Conservation (phyloP, 768 basidiomycete genomes). For the Cystofilobasidium bisporidii region DNA sequence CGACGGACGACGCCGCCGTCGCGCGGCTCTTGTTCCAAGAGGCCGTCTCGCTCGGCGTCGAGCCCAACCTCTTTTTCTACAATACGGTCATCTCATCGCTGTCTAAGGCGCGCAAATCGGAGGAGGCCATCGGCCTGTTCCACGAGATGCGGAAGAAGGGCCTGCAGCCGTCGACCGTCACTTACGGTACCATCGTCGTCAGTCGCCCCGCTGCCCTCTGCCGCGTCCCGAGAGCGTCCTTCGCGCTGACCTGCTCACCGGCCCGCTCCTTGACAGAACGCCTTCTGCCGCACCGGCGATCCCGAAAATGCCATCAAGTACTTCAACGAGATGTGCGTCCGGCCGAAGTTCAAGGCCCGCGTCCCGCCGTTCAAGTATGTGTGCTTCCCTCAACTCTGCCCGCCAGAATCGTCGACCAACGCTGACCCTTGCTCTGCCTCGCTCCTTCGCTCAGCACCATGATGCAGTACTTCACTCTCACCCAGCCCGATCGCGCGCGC, state of each 20-base stretch:
- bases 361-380: slow-evolving; percentile 81
- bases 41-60: slow-evolving; percentile 56
- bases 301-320: slow-evolving; percentile 65
- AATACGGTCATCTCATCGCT: slow-evolving; percentile 97
- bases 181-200: slow-evolving; percentile 81
- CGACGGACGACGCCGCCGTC: slow-evolving; percentile 86
- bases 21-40: slow-evolving; percentile 78
- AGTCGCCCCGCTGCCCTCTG: too few relatives aligned
- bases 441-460: slow-evolving; percentile 45
- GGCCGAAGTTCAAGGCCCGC: slow-evolving; percentile 68
- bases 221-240: too few relatives aligned
- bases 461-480: slow-evolving; percentile 91
- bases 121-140: slow-evolving; percentile 78
- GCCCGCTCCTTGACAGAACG: too few relatives aligned
- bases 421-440: background rate
- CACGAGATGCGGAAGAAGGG: slow-evolving; percentile 61
- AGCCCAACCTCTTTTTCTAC: slow-evolving; percentile 77
- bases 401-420: too few relatives aligned
- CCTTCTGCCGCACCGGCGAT: slow-evolving; percentile 89
- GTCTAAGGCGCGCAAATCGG: slow-evolving; percentile 86
- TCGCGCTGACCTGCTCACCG: too few relatives aligned
- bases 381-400: background rate
- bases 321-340: slow-evolving; percentile 71
- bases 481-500: slow-evolving; percentile 71
- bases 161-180: slow-evolving; percentile 67